These are phyloP conservation scores for Solanum pinnatisectum DNA, from an alignment of 257 asterid genomes.

Conservation along the genomic window DNA sequence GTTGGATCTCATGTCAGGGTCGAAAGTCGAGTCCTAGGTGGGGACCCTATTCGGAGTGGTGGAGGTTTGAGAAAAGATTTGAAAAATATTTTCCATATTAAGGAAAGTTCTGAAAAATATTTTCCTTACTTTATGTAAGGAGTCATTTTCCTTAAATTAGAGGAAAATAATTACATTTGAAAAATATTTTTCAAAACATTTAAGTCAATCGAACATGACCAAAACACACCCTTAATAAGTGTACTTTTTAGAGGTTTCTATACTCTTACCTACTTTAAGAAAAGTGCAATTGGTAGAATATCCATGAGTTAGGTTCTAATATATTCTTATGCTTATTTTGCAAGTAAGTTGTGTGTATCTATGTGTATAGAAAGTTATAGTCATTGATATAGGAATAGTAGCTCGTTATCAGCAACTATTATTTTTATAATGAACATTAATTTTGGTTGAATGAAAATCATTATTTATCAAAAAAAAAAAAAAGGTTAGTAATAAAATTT, in stretches of 20 bases:
- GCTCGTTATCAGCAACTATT: not conserved
- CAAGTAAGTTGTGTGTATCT: no score
- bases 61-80: not conserved
- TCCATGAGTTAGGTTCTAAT: not conserved
- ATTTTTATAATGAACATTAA: not conserved
- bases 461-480: not conserved
- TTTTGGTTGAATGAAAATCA: not conserved
- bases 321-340: not conserved
- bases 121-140: not conserved
- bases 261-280: not conserved
- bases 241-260: not conserved
- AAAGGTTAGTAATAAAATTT: not conserved
- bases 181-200: no score
- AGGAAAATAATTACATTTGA: not conserved
- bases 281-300: not conserved
- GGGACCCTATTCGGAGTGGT: not conserved
- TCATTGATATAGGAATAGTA: no score
- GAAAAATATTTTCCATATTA: not conserved
- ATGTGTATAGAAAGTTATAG: no score
- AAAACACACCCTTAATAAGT: not conserved
- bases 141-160: not conserved
- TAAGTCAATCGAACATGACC: not conserved
- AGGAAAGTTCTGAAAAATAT: no score
- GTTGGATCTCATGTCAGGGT: not conserved
- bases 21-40: not conserved